Percentiles rank a stretch among this genome's conserved stretches.
Evolutionary conservation across 345 rosid species (phyloP).

Genomic region (Hibiscus trionum): DNA sequence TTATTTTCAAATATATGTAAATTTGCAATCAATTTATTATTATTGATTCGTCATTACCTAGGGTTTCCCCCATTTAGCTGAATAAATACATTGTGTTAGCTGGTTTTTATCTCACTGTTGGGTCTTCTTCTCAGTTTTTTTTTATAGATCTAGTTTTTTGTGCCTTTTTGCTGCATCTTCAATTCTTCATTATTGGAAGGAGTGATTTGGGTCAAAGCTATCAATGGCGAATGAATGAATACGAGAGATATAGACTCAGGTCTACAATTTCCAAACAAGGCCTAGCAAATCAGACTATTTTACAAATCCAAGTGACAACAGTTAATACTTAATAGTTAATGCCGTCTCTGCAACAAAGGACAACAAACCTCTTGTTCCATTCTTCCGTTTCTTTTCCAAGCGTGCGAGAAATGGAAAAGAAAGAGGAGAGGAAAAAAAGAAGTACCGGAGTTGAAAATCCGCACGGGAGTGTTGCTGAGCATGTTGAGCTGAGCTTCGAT

Average conservation of each 20-base stretch:
- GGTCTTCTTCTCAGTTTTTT: neutral
- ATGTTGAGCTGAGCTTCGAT: conserved; percentile 85
- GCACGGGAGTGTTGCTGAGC: conserved; percentile 62
- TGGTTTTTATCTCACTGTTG: neutral
- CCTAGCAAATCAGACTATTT: neutral
- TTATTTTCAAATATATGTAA: neutral
- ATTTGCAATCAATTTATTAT: neutral
- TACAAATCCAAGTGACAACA: neutral
- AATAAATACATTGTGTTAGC: neutral
- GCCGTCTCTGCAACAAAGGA: conserved; percentile 9
- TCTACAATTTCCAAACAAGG: conserved; percentile 13
- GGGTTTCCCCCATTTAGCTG: neutral
- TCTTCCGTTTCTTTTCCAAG: neutral
- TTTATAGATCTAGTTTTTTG: neutral
- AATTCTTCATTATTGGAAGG: conserved; percentile 14
- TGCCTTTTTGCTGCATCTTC: too few species aligned
- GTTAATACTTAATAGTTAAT: neutral
- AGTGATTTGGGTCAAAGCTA: conserved; percentile 14
- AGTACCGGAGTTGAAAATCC: conserved; percentile 74
- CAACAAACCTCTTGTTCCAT: neutral
- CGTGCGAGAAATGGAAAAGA: neutral
- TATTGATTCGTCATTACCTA: conserved; percentile 1
- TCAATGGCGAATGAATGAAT: conserved; percentile 9
- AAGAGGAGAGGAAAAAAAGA: neutral
- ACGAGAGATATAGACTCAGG: conserved; percentile 1